A percentile compares a stretch with the other conserved stretches of the same genome.
Conservation (phyloP, 1,139 yeast species). For the Ogataea hybrid region DNA sequence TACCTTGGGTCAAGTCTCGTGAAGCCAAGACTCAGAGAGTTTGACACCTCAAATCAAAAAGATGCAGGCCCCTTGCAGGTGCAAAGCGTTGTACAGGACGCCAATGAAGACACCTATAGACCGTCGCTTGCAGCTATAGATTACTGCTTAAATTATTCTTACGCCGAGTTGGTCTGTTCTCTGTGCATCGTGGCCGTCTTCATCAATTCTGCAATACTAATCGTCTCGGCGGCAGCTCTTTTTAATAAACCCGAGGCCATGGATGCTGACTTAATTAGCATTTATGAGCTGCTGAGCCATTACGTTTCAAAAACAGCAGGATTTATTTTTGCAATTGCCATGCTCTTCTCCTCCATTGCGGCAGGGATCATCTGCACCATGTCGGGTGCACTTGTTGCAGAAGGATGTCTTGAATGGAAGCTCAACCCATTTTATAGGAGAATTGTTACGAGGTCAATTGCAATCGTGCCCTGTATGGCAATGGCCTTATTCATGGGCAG, state of each 20-base stretch:
- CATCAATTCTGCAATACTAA: conserved; percentile 70
- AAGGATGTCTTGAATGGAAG: conserved; percentile 76
- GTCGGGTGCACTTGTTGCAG: conserved; percentile 80
- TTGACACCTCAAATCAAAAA: conserved; percentile 61
- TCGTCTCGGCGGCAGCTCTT: conserved; percentile 71
- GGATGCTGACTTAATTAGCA: conserved; percentile 74
- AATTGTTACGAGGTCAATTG: conserved; percentile 65
- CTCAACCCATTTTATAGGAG: conserved; percentile 69
- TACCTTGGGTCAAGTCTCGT: conserved; percentile 75
- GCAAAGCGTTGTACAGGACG: conserved; percentile 1
- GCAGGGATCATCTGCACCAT: conserved; percentile 82
- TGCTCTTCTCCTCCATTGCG: conserved; percentile 74
- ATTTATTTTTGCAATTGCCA: conserved; percentile 66
- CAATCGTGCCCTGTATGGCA: conserved; percentile 68
- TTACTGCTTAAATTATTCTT: conserved; percentile 63
- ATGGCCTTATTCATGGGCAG: conserved; percentile 66
- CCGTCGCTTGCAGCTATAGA: conserved; percentile 68
- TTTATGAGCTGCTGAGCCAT: conserved; percentile 58
- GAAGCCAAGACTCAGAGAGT: conserved; percentile 67
- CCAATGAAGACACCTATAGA: conserved; percentile 39
- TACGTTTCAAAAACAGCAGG: conserved; percentile 73
- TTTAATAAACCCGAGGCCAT: conserved; percentile 58
- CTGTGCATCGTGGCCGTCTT: conserved; percentile 70
- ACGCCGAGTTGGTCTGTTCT: conserved; percentile 62
- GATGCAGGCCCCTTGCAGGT: conserved; percentile 21